Evolutionary conservation across 805 yeast genomes (phyloP).

Genomic region (Danielia oregonensis): DNA sequence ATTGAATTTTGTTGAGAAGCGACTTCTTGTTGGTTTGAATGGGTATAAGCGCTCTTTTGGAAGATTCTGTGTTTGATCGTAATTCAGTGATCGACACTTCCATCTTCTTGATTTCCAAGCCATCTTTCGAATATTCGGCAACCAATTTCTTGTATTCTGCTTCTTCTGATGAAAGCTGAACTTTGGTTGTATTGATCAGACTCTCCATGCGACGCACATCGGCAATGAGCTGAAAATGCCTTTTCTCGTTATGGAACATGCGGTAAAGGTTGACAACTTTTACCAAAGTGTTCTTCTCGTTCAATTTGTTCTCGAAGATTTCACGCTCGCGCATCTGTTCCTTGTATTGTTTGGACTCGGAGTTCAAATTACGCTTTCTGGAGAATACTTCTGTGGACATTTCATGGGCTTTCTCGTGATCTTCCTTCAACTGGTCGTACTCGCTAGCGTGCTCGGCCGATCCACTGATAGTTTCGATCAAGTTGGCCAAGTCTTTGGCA

Average conservation of each 20-base stretch:
- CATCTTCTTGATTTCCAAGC: constrained; percentile 39
- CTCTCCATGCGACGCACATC: constrained; percentile 15
- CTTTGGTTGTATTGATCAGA: constrained; percentile 18
- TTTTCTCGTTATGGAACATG: constrained; percentile 55
- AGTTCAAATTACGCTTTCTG: constrained; percentile 62
- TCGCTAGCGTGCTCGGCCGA: constrained; percentile 64
- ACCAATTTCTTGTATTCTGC: constrained; percentile 22
- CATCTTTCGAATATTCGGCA: constrained; percentile 45
- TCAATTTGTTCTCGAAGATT: constrained; percentile 53
- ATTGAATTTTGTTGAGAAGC: constrained; percentile 42
- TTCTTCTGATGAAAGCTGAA: constrained; percentile 24
- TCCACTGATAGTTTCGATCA: constrained; percentile 83
- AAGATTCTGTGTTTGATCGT: constrained; percentile 39
- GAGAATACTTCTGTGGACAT: constrained; percentile 61
- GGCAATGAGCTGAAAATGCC: constrained; percentile 35
- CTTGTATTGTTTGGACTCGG: constrained; percentile 74
- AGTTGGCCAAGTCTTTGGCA: constrained; percentile 63
- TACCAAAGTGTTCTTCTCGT: constrained; percentile 46
- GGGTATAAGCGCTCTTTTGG: constrained; percentile 55
- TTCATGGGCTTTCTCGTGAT: constrained; percentile 63
- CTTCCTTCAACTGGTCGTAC: constrained; percentile 61
- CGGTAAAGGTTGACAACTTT: constrained; percentile 56
- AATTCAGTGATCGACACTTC: constrained; percentile 34
- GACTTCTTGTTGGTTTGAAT: constrained; percentile 54
- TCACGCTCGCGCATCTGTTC: constrained; percentile 74